A percentile compares a stretch with the other conserved stretches of the same genome.
These are phyloP conservation scores for Leishmania arabica DNA, from an alignment of 208 protist species.

Conservation along the genomic window DNA sequence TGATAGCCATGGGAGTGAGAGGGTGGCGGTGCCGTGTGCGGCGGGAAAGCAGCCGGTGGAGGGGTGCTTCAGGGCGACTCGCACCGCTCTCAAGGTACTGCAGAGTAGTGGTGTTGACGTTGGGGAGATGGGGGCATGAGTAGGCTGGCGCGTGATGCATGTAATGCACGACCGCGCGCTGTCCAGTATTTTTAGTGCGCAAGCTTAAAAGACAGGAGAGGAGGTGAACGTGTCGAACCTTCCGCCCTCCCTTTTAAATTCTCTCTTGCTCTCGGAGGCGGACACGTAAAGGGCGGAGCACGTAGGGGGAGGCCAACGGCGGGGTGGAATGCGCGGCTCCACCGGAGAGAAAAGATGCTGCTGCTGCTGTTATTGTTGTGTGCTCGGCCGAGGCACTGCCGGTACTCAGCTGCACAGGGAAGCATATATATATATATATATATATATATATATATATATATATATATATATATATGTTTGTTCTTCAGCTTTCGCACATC, in stretches of 20 bases:
- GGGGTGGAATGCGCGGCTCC: no score
- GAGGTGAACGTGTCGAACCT: not conserved
- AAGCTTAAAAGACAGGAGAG: not conserved
- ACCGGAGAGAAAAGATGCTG: no score
- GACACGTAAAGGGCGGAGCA: no score
- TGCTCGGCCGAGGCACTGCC: no score
- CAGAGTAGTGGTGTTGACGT: not conserved
- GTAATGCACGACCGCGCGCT: not conserved
- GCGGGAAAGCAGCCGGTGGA: conserved; percentile 6
- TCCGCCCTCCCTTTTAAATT: not conserved
- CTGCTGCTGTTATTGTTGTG: no score
- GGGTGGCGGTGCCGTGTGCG: not conserved
- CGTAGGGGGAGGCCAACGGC: no score
- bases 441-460: not conserved
- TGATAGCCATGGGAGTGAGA: not conserved
- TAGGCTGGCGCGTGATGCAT: not conserved
- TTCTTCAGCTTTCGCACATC: not conserved
- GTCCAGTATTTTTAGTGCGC: not conserved
- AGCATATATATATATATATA: not conserved
- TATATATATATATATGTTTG: not conserved
- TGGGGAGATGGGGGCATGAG: not conserved
- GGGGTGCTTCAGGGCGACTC: conserved; percentile 12
- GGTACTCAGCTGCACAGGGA: not conserved
- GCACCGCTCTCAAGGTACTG: conserved; percentile 18
- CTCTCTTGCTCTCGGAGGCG: no score